Conservation (phyloP, 352 stramenopile species). For the Pythium oligandrum region DNA sequence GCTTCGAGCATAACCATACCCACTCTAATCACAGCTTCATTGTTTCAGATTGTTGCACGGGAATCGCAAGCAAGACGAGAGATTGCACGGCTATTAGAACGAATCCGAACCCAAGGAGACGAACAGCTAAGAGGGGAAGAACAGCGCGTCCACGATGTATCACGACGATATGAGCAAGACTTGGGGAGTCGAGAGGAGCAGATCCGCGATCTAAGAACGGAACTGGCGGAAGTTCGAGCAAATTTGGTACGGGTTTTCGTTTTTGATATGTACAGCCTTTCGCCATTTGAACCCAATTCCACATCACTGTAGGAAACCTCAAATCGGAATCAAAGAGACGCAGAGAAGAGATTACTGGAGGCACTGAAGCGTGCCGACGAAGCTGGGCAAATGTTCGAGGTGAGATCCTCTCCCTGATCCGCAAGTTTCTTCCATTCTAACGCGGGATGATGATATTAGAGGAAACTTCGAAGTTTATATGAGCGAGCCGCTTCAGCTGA, state of each 20-base stretch:
- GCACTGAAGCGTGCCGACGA: conserved; percentile 33
- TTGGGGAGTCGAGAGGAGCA: conserved; percentile 48
- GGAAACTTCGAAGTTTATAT: conserved; percentile 39
- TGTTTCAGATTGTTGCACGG: conserved; percentile 42
- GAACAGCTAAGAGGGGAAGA: conserved; percentile 48
- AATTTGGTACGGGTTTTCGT: conserved; percentile 30
- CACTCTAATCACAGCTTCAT: background rate
- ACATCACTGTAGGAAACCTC: conserved; percentile 26
- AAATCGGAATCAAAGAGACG: conserved; percentile 42
- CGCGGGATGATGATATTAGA: conserved; percentile 12
- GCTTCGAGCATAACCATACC: background rate
- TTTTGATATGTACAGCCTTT: too few relatives aligned
- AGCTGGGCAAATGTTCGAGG: conserved; percentile 38
- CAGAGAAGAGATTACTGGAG: conserved; percentile 44
- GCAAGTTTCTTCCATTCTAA: too few relatives aligned
- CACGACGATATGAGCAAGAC: conserved; percentile 34
- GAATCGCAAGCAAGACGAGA: conserved; percentile 65
- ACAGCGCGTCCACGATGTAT: conserved; percentile 24
- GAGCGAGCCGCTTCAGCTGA: conserved; percentile 47
- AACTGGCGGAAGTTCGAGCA: conserved; percentile 43
- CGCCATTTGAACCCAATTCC: background rate
- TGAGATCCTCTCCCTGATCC: conserved; percentile 1
- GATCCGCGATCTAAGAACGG: conserved; percentile 34
- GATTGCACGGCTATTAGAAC: conserved; percentile 61
- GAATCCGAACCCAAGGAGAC: conserved; percentile 37